Evolutionary conservation across 2,329 filamentous ascomycete species (phyloP).

Genomic region (Pseudogymnoascus pannorum): DNA sequence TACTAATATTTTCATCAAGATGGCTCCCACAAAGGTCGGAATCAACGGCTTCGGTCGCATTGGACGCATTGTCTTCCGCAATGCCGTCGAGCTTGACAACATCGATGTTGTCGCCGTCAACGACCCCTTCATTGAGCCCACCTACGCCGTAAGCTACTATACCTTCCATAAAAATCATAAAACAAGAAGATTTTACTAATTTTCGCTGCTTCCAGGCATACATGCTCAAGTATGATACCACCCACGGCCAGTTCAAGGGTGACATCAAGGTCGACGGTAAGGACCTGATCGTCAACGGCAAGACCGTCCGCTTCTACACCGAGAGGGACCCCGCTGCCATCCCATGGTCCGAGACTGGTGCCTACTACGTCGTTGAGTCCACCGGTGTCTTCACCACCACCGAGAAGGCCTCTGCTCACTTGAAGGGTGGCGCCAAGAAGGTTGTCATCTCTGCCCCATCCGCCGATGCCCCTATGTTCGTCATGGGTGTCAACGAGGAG

Average conservation of each 20-base stretch:
- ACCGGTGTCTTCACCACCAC: constrained; percentile 99
- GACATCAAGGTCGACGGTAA: constrained; percentile 64
- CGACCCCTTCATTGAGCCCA: constrained; percentile 97
- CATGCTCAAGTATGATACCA: constrained; percentile 99
- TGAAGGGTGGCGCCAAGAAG: constrained; percentile 97
- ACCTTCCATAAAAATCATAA: background rate
- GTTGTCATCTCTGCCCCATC: constrained; percentile 89
- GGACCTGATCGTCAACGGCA: constrained; percentile 82
- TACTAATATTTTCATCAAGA: constrained; percentile 31
- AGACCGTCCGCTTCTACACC: constrained; percentile 89
- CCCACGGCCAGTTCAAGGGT: constrained; percentile 95
- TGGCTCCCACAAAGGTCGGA: constrained; percentile 65
- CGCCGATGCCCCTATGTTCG: constrained; percentile 98
- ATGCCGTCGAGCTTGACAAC: constrained; percentile 82
- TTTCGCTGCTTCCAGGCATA: constrained; percentile 58
- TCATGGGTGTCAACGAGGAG: constrained; percentile 98
- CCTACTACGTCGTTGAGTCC: constrained; percentile 93
- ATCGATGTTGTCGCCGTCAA: constrained; percentile 95
- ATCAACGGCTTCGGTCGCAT: constrained; percentile 99
- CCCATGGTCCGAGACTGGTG: constrained; percentile 81
- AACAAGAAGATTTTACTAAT: constrained; percentile 14
- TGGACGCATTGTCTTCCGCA: constrained; percentile 98
- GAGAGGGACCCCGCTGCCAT: constrained; percentile 86
- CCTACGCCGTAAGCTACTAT: constrained; percentile 75
- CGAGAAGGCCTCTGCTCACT: constrained; percentile 89